A percentile compares a stretch with the other conserved stretches of the same genome.
Conservation (phyloP, 1,284 basidiomycete genomes). For the Cerioporus squamosus region DNA sequence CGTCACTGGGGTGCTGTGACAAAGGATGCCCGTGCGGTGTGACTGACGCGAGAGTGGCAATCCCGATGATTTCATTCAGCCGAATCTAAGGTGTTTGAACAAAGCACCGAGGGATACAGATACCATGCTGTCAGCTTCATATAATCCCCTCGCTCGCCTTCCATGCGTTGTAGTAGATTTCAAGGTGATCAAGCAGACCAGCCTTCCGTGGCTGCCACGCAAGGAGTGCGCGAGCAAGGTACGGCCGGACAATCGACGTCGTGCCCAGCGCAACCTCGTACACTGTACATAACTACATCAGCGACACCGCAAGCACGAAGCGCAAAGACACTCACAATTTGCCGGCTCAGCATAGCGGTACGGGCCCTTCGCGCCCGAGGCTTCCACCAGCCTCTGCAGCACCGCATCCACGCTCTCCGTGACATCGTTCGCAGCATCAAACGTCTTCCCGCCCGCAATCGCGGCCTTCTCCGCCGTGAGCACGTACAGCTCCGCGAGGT, state of each 20-base stretch:
- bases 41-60: too few relatives aligned
- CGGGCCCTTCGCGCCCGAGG: slow-evolving; percentile 42
- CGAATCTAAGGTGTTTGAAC: too few relatives aligned
- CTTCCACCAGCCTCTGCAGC: slow-evolving; percentile 44
- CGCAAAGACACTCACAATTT: slow-evolving; percentile 37
- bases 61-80: too few relatives aligned
- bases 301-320: too few relatives aligned
- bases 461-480: slow-evolving; percentile 46
- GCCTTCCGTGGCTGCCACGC: slow-evolving; percentile 52
- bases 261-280: slow-evolving; percentile 40
- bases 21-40: too few relatives aligned
- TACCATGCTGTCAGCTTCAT: too few relatives aligned
- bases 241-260: slow-evolving; percentile 42
- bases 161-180: slow-evolving; percentile 48
- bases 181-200: slow-evolving; percentile 49
- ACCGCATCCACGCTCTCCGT: slow-evolving; percentile 51
- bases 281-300: slow-evolving; percentile 14
- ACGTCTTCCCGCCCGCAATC: slow-evolving; percentile 45
- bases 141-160: slow-evolving; percentile 32
- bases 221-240: slow-evolving; percentile 47
- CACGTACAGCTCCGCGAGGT: slow-evolving; percentile 53
- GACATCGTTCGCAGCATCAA: slow-evolving; percentile 49
- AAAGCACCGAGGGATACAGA: too few relatives aligned
- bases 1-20: too few relatives aligned
- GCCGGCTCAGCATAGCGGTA: slow-evolving; percentile 38